Conservation (phyloP, 177 flowering plant genomes). For the Vitis hybrid region DNA sequence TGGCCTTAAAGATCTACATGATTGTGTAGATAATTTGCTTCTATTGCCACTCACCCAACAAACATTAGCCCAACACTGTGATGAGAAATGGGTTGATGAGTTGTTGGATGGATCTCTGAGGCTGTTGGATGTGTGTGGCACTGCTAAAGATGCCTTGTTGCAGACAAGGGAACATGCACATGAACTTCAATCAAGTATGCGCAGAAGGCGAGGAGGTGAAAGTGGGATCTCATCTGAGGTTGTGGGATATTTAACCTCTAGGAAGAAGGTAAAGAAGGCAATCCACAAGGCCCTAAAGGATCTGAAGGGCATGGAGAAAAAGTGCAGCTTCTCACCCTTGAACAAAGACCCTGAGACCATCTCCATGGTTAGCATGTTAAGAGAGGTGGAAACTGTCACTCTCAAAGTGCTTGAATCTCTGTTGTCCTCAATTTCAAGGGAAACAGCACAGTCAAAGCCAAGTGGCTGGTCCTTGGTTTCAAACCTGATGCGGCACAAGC, state of each 20-base stretch:
- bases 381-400: conserved; percentile 31
- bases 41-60: conserved; percentile 28
- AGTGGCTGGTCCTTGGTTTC: conserved; percentile 36
- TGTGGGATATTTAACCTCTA: conserved; percentile 23
- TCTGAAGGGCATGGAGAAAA: conserved; percentile 21
- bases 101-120: conserved; percentile 37
- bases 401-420: conserved; percentile 27
- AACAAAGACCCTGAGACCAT: conserved; percentile 19
- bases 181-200: conserved; percentile 33
- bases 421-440: conserved; percentile 20
- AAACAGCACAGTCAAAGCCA: conserved; percentile 13
- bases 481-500: conserved; percentile 22
- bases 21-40: conserved; percentile 28
- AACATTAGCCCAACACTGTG: conserved; percentile 11
- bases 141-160: conserved; percentile 29
- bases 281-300: conserved; percentile 25
- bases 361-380: conserved; percentile 18
- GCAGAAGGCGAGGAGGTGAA: conserved; percentile 29
- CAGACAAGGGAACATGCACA: conserved; percentile 26
- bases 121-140: conserved; percentile 33
- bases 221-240: conserved; percentile 10
- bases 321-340: background rate
- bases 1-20: conserved; percentile 29
- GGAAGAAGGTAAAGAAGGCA: conserved; percentile 38
- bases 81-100: conserved; percentile 15